Evolutionary conservation across 208 protist species (phyloP), one percentile per base, ranked within the genome.

Genomic region (Wallacemonas sp.): DNA sequence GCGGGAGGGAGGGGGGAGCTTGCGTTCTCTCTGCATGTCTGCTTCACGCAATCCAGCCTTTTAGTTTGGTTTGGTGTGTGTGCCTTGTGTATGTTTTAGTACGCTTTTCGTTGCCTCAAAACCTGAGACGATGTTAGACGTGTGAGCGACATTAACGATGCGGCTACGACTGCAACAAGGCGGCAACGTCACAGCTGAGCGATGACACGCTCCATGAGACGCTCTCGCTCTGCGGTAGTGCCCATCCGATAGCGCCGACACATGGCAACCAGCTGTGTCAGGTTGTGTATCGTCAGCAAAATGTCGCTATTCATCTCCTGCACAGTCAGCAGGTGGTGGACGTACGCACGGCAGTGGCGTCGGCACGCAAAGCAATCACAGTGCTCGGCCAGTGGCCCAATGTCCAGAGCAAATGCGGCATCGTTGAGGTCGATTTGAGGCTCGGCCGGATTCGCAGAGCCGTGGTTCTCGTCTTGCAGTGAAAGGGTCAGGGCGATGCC

Each of bases 221-320:
- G 47, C 24, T 55, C 21, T 30, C 17, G 52, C 43, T 56, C 38
- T 23, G n/a, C 46, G 26, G n/a, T 14, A 9, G 11, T 5, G 38
- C 64, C 17, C 4, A 16, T 43, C 1, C 47, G 34, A 29, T 21
- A 75, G 1, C 43, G 29, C 4, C 83, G 76, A 0, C 88, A 64
- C 1, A 93, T 60, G 11, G 54, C 47, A 0, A 83, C 74, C 11
- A 93, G 48, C 14, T 66, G 54, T 6, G 70, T 54, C 11, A 95
- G 56, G 62, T 96, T 96, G 69, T 96, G 92, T 27, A 94, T 93
- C 5, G 63, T 55, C 26, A 97, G 78, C 26, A 97, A 63, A 49
- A 91, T 93, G 16, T 73, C 61, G 62, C 83, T 91, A 57, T 94
- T 95, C 88, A 97, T 97, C 62, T 97, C 92, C 46, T 95, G 88